Percentiles rank a stretch among this genome's conserved stretches.
phyloP scores from a whole-genome alignment of 441 rosid genomes.

The Populus hybrid region DNA sequence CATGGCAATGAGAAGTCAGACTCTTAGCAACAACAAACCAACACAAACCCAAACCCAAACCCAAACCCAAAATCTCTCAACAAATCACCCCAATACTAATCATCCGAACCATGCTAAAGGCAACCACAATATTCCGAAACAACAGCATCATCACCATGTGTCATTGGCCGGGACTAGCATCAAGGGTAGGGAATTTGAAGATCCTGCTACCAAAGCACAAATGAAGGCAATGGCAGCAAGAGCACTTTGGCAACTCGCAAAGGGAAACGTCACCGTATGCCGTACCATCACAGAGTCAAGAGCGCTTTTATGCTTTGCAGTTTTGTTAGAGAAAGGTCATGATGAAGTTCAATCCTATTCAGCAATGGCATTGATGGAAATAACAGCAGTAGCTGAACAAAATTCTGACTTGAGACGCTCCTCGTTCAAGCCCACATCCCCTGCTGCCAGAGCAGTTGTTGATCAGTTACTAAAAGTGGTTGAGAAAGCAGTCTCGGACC shows the following conservation, averaged over 20 bases:
- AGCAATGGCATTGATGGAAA: constrained; percentile 94
- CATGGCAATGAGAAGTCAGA: constrained; percentile 44
- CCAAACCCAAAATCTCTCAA: constrained; percentile 19
- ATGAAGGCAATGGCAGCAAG: constrained; percentile 94
- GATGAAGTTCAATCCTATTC: constrained; percentile 68
- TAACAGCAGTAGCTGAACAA: constrained; percentile 77
- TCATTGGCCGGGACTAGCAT: constrained; percentile 43
- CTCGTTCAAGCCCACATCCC: constrained; percentile 82
- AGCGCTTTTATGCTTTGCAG: constrained; percentile 82
- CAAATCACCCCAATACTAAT: constrained; percentile 19
- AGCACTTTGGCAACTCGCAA: constrained; percentile 81
- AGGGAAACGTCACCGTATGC: constrained; percentile 63
- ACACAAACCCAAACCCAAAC: background rate
- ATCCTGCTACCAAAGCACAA: constrained; percentile 65
- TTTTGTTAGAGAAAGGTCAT: constrained; percentile 68
- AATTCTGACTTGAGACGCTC: constrained; percentile 74
- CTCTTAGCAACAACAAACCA: constrained; percentile 23
- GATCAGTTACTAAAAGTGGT: constrained; percentile 66
- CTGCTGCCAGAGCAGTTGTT: constrained; percentile 75
- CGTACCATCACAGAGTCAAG: constrained; percentile 85
- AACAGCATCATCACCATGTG: constrained; percentile 35
- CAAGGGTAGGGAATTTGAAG: constrained; percentile 81
- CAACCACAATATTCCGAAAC: no score
- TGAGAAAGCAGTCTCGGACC: constrained; percentile 55
- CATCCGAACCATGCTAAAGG: constrained; percentile 18